Base-by-base conservation (phyloP, 371 early-diverging fungal genomes). In the Syncephalis plumigaleata region DNA sequence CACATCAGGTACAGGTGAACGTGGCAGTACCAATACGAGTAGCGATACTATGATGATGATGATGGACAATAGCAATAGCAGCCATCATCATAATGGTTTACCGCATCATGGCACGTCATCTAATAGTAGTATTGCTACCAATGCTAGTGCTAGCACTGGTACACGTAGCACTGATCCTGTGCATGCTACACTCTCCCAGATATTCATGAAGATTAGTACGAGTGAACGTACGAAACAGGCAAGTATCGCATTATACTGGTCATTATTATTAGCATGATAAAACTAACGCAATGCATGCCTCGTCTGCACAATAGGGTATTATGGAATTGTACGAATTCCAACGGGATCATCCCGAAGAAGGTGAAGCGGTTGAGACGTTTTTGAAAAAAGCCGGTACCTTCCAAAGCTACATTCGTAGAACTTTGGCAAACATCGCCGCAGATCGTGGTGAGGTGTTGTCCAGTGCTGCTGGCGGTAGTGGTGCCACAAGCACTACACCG, bases 381-480 rank as follows among this genome's bases (percentile, higher is more conserved):
- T 56, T 69, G 18, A 66, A 70, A 44, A 77, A 79, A 0, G 80
- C 83, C 2, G 64, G 63, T 0, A 83, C 76, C 50, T 86, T 87
- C 56, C 79, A 81, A 58, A 73, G 76, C 24, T 87, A 87, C 51
- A 87, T 87, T 43, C 66, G 75, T 18, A 66, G 87, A 21, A 74
- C 72, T 5, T 55, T 77, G 17, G 66, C 66, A 26, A 77, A 77
- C 47, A 52, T 77, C 39, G 75, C 71, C 8, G 68, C 73, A 9
- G 78, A 77, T 39, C 75, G 74, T 24, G 67, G 57, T 44, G 61
- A 68, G 16, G 23, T 48, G 24, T 48, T 50, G n/a, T 51, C 54
- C 15, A 43, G 52, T 31, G 39, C 48, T 17, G 50, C 24, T 5
- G 21, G 36, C n/a, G 21, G 42, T 20, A 13, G 16, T 11, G 27